These are phyloP conservation scores for Cladosporium austrohemisphaericum DNA, from an alignment of 2,329 filamentous ascomycete species.

Conservation along the genomic window DNA sequence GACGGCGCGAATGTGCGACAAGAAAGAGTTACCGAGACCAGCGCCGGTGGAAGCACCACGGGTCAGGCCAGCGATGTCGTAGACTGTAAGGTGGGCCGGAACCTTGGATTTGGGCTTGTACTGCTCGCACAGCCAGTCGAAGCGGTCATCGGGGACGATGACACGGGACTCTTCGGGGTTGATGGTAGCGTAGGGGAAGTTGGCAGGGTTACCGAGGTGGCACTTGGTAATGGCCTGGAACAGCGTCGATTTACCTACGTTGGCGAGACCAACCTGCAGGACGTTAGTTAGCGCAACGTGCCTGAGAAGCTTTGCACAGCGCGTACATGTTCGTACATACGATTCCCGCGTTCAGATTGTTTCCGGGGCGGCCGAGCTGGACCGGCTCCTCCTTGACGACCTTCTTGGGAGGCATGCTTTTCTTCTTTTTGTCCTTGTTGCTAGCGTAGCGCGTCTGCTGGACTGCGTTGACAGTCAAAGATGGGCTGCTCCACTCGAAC, in stretches of 20 bases:
- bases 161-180: constrained; percentile 97
- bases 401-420: constrained; percentile 89
- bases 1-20: constrained; percentile 90
- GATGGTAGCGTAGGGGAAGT: constrained; percentile 99
- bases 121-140: constrained; percentile 91
- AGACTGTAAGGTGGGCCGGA: constrained; percentile 96
- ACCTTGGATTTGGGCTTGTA: constrained; percentile 97
- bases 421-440: constrained; percentile 33
- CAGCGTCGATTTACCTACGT: constrained; percentile 98
- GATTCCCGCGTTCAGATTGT: constrained; percentile 98
- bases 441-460: constrained; percentile 45
- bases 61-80: constrained; percentile 96
- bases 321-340: constrained; percentile 57
- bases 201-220: constrained; percentile 94
- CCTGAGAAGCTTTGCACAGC: constrained; percentile 28
- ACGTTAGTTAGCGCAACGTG: constrained; percentile 42
- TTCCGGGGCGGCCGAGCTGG: constrained; percentile 89
- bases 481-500: constrained; percentile 13
- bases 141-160: constrained; percentile 92
- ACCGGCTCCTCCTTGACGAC: constrained; percentile 88
- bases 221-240: constrained; percentile 99
- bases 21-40: constrained; percentile 94
- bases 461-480: constrained; percentile 18
- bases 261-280: constrained; percentile 87
- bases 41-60: constrained; percentile 94